Evolutionary conservation across 352 stramenopile species (phyloP), one percentile per base, ranked within the genome.

Genomic region (Globisporangium lucens): DNA sequence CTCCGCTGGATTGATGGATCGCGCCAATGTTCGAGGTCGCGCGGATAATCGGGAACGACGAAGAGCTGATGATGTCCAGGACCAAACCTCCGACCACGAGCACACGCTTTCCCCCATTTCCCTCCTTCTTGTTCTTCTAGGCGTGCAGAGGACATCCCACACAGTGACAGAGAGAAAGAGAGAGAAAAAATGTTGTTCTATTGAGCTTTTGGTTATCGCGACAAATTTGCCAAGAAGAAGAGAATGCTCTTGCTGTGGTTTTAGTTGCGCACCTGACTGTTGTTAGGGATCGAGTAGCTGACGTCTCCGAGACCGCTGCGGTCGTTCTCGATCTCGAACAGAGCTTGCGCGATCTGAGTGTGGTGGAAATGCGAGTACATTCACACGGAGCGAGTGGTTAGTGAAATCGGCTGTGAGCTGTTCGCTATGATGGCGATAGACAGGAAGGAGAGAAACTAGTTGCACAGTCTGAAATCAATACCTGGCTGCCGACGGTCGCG

Each of bases 401-500:
- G 30, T 33, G 2, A 33, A 33, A 33, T 33, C 6, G 30, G 30
- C 30, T 33, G 30, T 33, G 30, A 33, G 30, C 30, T 33, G 30
- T 33, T 33, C 30, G 30, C 30, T 33, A 33, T 33, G 30, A 33
- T 33, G 30, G 30, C 30, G 30, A 33, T 33, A 33, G 3, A 33
- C 30, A 33, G 30, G 30, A 33, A 33, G 30, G 30, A 33, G 30
- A 33, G 30, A 33, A 33, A 33, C 30, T 6, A 33, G 30, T 33
- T 33, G 30, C 30, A 33, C 30, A 33, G 30, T 33, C 30, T 33
- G 30, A 33, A 33, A 33, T 33, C 30, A 33, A 33, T 33, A 33
- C 30, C 72, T 98, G 83, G 29, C 96, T 97, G 52, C 97, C 97
- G 30, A 99, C 78, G 47, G 77, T 79, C 13, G 97, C 98, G 77